Base-by-base conservation (phyloP, 345 rosid genomes). In the Capsella bursapastoris region DNA sequence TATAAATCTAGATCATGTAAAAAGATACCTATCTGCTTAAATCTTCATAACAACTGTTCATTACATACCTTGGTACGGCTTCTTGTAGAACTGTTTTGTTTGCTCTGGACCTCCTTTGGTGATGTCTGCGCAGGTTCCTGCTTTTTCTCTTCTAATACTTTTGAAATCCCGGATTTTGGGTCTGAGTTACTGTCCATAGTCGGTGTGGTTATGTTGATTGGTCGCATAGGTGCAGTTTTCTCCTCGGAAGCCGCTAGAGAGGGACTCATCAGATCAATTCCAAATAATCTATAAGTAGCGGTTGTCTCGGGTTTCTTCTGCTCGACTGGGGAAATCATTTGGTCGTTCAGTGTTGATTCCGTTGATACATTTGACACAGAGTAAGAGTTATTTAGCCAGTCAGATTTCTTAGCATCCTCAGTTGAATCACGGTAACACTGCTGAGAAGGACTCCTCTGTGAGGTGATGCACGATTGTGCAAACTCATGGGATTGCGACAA, bases 41-140 rank as follows among this genome's bases (percentile, higher is more conserved):
- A 32, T 67, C 50, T 61, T 64, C 25, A 31, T 62, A 35, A 15
- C 55, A 70, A 34, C 22, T 72, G 50, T 65, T 72, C 16, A 10
- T 58, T 77, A 85, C 83, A 89, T 35, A 96, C 92, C 66, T 93
- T 86, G 72, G 88, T 93, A 73, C 98, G 86, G 45, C 78, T 81
- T 66, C 92, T 83, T 51, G 75, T 67, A 13, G 81, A 66, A 66
- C 79, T 67, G 63, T 48, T 80, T 66, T 86, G 89, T 86, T 82
- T 88, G 83, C 79, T 84, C 49, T 86, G 92, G 48, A 73, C 80
- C 77, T 91, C 98, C 79, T 85, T 91, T 7, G 82, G 80, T 31
- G 82, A 79, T 45, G 79, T 68, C 66, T 82, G 85, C 7, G 81
- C 28, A 49, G 77, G 84, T 55, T 86, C 96, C 35, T 76, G 71